Evolutionary conservation across 768 basidiomycete genomes (phyloP), one percentile per base, ranked within the genome.

Genomic region (Leccinum rimulosum): DNA sequence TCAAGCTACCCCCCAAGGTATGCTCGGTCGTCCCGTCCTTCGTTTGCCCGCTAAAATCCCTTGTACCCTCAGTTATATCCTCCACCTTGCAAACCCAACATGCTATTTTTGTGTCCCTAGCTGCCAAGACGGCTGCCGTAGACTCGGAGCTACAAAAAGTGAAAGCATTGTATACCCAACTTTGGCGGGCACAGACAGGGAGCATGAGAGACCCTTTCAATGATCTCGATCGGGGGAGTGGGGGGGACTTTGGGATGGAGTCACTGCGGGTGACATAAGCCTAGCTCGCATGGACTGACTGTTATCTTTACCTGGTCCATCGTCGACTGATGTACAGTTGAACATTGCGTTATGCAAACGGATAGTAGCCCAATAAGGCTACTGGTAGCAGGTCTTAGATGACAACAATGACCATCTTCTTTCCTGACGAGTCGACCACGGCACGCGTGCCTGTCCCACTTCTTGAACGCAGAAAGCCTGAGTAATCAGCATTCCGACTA

Each of bases 181-280:
- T 91, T 6, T 93, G 89, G 89, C 84, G 88, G 12, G 78, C 83
- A 17, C 85, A 86, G 70, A 93, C 88, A 15, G 91, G 91, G 31
- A 93, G 90, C 65, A 85, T 87, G 72, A 78, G 91, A 59, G 91
- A 93, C 70, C 92, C 92, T 8, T 94, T 93, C 69, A 84, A 86
- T 63, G 79, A 79, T 33, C 67, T 73, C 28, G 75, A 75, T 59
- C 73, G 76, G n/a, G 75, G 76, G 2, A 68, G 57, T 38, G 75
- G 74, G 11, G 68, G 70, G 15, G 82, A 82, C 50, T 78, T 83
- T 50, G 82, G 82, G 40, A 66, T 83, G 64, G 72, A 73, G 30
- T 66, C 71, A 0, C 49, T 73, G 52, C 69, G 60, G 7, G 49
- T 68, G 50, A 59, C 61, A 17, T 72, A 50, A 68, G 19, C 17